A percentile compares a stretch with the other conserved stretches of the same genome.
phyloP scores from a whole-genome alignment of 345 rosid genomes.

The Bretschneidera sinensis region DNA sequence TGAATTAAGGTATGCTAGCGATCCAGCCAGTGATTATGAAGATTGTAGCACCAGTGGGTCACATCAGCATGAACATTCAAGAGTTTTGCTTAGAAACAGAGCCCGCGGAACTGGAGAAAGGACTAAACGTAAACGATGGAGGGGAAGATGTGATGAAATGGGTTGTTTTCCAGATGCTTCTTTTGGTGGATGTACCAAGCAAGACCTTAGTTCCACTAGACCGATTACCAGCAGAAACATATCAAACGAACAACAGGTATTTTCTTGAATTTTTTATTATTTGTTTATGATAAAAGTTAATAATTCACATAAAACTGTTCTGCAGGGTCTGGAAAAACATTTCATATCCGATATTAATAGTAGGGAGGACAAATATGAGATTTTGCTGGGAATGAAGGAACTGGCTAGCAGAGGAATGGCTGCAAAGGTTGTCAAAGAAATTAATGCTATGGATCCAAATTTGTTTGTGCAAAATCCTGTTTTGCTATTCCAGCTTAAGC shows the following conservation, averaged over 20 bases:
- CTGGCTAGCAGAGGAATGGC: constrained; percentile 82
- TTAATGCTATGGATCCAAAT: constrained; percentile 65
- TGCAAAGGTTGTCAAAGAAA: constrained; percentile 70
- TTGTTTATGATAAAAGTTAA: constrained; percentile 4
- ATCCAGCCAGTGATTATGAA: constrained; percentile 41
- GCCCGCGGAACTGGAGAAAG: constrained; percentile 52
- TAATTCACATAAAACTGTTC: constrained; percentile 8
- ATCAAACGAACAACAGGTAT: constrained; percentile 39
- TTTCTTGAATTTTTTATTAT: constrained; percentile 4
- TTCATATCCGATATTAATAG: constrained; percentile 13
- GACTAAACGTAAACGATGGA: constrained; percentile 89
- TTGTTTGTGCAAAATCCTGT: constrained; percentile 63
- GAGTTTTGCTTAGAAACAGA: constrained; percentile 42
- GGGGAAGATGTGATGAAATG: constrained; percentile 69
- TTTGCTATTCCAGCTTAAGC: constrained; percentile 84
- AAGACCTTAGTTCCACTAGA: constrained; percentile 25
- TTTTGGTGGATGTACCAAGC: constrained; percentile 34
- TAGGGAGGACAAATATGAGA: constrained; percentile 57
- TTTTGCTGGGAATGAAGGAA: constrained; percentile 74
- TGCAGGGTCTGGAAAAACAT: constrained; percentile 34
- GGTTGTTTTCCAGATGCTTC: constrained; percentile 37
- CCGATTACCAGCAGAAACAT: constrained; percentile 16
- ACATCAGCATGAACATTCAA: constrained; percentile 41
- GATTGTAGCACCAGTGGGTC: constrained; percentile 87
- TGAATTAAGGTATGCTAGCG: constrained; percentile 56